Evolutionary conservation across 208 protist genomes (phyloP), one percentile per base, ranked within the genome.

Genomic region (Leishmania aethiopica): DNA sequence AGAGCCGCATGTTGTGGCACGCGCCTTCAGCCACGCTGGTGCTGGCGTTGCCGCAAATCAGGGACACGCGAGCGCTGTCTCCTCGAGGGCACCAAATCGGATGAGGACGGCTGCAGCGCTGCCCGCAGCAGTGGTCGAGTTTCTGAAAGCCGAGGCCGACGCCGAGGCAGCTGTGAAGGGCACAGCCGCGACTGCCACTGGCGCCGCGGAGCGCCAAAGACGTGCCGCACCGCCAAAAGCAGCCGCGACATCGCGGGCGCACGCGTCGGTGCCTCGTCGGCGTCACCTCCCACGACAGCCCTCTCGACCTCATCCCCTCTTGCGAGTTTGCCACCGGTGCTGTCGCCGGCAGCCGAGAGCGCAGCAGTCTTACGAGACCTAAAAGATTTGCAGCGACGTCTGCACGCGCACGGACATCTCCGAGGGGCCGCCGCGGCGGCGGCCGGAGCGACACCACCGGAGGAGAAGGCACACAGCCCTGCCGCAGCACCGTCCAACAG

Each of bases 331-430:
- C 42, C 40, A 49, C 55, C 72, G 22, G 6, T 72, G 28, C 17
- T 37, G 5, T 77, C 75, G 6, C 62, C 76, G 11, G 69, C 35
- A 59, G 82, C 83, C 1, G 83, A 86, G 40, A 86, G 83, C 59
- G 67, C 83, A 13, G 77, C 78, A 25, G 83, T 86, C 45, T 45
- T 86, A 60, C 77, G 35, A 22, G 83, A 82, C 28, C 67, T 86
- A n/a, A 45, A 79, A 60, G 75, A 22, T 32, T 67, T 86, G 72
- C 77, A 82, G 64, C 71, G 59, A 22, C 77, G 77, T 10, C 60
- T 85, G 59, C 82, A 25, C 22, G 77, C 19, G 22, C 76, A 79
- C 42, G 40, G 75, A 1, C 75, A 78, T 32, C 53, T 53, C 35
- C 22, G 7, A 77, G 51, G 40, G 32, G 8, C 19, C 17, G 37